phyloP scores from a whole-genome alignment of 2,329 filamentous ascomycete species.

The Seiridium unicorne region DNA sequence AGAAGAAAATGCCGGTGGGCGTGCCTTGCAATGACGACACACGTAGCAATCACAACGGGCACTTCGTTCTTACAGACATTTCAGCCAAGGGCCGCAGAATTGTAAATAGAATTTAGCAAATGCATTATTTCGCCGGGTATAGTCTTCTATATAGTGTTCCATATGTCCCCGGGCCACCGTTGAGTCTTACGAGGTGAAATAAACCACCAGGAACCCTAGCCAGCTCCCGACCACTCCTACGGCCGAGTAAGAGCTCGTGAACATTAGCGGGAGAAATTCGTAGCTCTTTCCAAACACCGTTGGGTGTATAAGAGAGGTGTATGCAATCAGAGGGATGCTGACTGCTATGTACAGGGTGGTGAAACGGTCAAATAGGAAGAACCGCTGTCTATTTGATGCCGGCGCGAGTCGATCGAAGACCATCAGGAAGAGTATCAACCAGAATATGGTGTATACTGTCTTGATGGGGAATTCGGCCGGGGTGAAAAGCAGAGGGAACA shows the following conservation, averaged over 20 bases:
- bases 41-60: neutral
- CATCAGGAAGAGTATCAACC: conserved; percentile 83
- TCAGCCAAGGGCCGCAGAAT: neutral
- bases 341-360: conserved; percentile 86
- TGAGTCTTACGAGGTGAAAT: conserved; percentile 59
- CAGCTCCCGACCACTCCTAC: conserved; percentile 95
- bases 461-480: conserved; percentile 92
- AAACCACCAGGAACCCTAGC: conserved; percentile 91
- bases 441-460: conserved; percentile 87
- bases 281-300: conserved; percentile 79
- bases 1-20: neutral
- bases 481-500: conserved; percentile 93
- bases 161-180: neutral
- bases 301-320: conserved; percentile 81
- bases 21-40: neutral
- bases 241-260: conserved; percentile 91
- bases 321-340: conserved; percentile 84
- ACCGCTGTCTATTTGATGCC: conserved; percentile 72
- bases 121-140: conserved; percentile 2
- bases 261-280: conserved; percentile 95
- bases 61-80: neutral
- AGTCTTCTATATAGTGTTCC: conserved; percentile 10
- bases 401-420: conserved; percentile 86
- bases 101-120: neutral
- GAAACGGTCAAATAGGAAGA: conserved; percentile 90